These are phyloP conservation scores for Excoecaria agallocha DNA, from an alignment of 345 rosid genomes.

Conservation along the genomic window DNA sequence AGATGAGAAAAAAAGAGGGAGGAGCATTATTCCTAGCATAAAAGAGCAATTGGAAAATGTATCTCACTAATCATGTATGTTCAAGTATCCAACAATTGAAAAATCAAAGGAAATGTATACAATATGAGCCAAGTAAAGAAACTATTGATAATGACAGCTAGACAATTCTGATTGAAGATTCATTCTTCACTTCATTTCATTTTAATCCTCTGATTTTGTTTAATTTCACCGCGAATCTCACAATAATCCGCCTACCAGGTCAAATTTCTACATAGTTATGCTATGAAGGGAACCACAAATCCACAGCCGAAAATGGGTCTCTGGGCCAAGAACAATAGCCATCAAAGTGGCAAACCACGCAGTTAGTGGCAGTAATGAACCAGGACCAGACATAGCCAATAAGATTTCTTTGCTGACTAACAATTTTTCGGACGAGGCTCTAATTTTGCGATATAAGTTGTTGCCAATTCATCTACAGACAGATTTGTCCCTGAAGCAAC, in stretches of 20 bases:
- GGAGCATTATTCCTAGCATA: neutral
- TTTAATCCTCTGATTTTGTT: neutral
- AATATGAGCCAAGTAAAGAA: neutral
- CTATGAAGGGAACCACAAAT: too few relatives aligned
- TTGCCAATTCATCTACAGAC: neutral
- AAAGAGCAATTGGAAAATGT: too few relatives aligned
- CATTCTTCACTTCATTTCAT: neutral
- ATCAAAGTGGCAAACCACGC: too few relatives aligned
- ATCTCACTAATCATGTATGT: neutral
- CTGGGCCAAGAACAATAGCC: too few relatives aligned
- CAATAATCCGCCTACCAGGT: neutral
- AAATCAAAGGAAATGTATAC: neutral
- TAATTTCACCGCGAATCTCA: neutral
- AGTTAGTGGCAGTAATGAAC: too few relatives aligned
- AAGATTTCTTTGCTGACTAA: neutral
- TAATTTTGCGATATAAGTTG: neutral
- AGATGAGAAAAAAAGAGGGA: slow-evolving; percentile 12
- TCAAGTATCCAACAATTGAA: neutral
- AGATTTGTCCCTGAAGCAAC: neutral
- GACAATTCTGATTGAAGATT: neutral
- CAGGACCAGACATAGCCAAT: neutral
- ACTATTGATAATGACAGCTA: too few relatives aligned
- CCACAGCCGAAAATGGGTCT: too few relatives aligned
- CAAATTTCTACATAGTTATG: neutral
- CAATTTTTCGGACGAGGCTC: neutral